Evolutionary conservation across 2,329 filamentous ascomycete genomes (phyloP).

Genomic region (Didymella glomerata): DNA sequence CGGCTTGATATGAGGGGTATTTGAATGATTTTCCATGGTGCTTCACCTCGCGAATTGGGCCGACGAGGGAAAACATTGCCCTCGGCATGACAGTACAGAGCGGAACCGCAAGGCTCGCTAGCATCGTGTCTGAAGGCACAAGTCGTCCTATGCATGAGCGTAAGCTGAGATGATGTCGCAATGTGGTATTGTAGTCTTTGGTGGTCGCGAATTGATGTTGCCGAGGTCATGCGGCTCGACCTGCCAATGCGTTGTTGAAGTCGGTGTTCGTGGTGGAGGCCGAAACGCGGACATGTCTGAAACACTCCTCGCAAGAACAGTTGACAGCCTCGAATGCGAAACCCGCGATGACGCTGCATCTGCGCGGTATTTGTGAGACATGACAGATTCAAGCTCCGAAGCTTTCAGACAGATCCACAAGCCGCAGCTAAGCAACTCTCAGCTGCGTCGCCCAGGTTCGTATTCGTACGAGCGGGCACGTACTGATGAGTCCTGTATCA

Average conservation of each 20-base stretch:
- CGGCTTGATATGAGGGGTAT: neutral
- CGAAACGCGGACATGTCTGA: slow-evolving; percentile 16
- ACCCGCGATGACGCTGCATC: slow-evolving; percentile 3
- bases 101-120: neutral
- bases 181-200: neutral
- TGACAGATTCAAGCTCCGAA: neutral
- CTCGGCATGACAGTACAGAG: neutral
- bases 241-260: slow-evolving; percentile 8
- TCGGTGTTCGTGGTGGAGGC: slow-evolving; percentile 7
- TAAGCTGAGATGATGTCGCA: neutral
- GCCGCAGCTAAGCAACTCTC: slow-evolving; percentile 5
- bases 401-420: neutral
- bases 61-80: neutral
- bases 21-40: neutral
- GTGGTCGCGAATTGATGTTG: neutral
- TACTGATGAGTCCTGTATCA: too few relatives aligned
- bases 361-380: neutral
- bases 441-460: neutral
- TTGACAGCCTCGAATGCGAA: slow-evolving; percentile 14
- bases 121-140: neutral
- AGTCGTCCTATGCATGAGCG: neutral
- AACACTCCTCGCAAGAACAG: slow-evolving; percentile 2
- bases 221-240: slow-evolving; percentile 9
- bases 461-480: neutral
- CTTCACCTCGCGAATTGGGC: neutral